These are phyloP conservation scores for Geotrichum carabidarum DNA, from an alignment of 1,139 yeast species.

Conservation along the genomic window DNA sequence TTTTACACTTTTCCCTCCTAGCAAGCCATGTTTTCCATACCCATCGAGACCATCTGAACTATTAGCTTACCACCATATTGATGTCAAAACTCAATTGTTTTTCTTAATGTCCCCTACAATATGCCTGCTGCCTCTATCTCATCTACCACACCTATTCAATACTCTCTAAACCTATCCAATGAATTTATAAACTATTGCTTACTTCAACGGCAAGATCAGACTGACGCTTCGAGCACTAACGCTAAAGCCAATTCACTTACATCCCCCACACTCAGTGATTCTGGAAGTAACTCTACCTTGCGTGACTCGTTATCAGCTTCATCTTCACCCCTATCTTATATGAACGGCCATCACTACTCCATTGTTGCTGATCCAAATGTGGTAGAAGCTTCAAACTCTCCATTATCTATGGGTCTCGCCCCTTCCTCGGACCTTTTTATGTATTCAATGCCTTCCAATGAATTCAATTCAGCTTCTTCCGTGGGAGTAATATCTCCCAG, in stretches of 20 bases:
- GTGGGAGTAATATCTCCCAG: neutral
- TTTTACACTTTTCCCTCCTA: too few species aligned
- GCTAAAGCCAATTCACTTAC: neutral
- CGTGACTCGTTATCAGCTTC: neutral
- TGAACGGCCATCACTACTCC: neutral
- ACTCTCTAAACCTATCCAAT: neutral
- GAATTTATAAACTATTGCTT: neutral
- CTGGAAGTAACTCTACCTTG: neutral
- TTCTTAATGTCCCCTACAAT: neutral
- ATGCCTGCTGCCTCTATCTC: neutral
- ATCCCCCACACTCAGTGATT: neutral
- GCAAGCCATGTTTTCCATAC: too few species aligned
- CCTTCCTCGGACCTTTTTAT: neutral
- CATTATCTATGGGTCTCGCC: neutral
- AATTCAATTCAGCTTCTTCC: neutral
- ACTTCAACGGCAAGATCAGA: neutral
- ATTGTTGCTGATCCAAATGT: neutral
- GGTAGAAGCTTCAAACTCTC: neutral
- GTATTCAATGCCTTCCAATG: slow-evolving; percentile 1
- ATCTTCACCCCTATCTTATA: neutral
- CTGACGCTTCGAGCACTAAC: neutral
- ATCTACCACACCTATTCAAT: neutral
- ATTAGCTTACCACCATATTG: too few species aligned
- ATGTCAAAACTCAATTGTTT: too few species aligned
- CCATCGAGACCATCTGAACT: too few species aligned